Evolutionary conservation across 148 eudicot species (phyloP).

Genomic region (Rhododendron vialii): DNA sequence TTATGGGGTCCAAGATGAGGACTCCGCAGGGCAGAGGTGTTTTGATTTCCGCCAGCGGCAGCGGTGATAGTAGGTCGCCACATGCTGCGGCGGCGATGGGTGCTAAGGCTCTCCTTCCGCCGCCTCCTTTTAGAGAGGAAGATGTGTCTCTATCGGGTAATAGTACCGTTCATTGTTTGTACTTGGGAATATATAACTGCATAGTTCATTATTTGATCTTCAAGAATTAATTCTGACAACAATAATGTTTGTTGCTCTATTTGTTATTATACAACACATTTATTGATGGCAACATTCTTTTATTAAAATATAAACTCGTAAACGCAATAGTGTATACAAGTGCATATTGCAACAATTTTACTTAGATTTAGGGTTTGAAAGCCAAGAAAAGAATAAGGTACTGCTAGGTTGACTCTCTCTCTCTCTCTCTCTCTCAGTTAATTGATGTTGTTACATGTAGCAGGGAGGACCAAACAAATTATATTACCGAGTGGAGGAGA

Average conservation of each 20-base stretch:
- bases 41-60: not conserved
- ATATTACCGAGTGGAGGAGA: slow-evolving; percentile 34
- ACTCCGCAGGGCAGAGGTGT: slow-evolving; percentile 11
- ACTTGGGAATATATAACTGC: not conserved
- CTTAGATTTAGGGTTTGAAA: not conserved
- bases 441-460: not conserved
- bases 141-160: slow-evolving; percentile 38
- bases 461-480: slow-evolving; percentile 41
- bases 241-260: not conserved
- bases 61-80: slow-evolving; percentile 14
- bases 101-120: slow-evolving; percentile 31
- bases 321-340: too few species aligned
- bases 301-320: too few species aligned
- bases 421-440: not conserved
- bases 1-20: slow-evolving; percentile 74
- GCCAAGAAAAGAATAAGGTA: not conserved
- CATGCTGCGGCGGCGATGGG: not conserved
- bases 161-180: not conserved
- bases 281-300: too few species aligned
- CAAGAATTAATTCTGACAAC: not conserved
- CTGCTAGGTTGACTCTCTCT: not conserved
- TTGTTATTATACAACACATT: not conserved
- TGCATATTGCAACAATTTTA: not conserved
- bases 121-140: slow-evolving; percentile 40
- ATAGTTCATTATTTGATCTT: not conserved